phyloP scores from a whole-genome alignment of 768 basidiomycete genomes.

The Rhodosporidiobolus sp. region DNA sequence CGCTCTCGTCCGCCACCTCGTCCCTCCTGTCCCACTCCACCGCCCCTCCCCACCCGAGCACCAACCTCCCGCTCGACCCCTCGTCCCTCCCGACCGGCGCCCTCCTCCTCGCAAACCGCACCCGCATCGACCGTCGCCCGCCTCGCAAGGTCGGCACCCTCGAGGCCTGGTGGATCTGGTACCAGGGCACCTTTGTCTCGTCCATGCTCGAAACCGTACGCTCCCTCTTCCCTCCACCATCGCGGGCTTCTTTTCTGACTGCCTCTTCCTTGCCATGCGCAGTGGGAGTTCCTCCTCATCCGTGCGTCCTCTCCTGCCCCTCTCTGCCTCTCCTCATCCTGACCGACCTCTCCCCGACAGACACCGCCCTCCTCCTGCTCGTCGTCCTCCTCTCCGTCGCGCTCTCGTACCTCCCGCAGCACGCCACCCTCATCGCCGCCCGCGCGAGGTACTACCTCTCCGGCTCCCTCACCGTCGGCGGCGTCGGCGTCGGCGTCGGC shows the following conservation, averaged over 20 bases:
- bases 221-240: background rate
- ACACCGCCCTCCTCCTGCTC: background rate
- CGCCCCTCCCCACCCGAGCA: background rate
- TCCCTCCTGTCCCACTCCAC: background rate
- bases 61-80: background rate
- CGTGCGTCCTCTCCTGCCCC: conserved; percentile 10
- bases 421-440: no score
- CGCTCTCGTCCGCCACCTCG: background rate
- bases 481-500: no score
- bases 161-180: conserved; percentile 26
- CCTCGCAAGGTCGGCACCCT: conserved; percentile 12
- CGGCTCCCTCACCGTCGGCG: no score
- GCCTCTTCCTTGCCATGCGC: background rate
- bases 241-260: background rate
- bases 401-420: background rate
- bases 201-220: conserved; percentile 31
- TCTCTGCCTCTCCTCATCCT: background rate
- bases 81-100: no score
- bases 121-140: background rate
- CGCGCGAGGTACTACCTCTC: no score
- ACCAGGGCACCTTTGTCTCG: conserved; percentile 17
- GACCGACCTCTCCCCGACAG: background rate
- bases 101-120: background rate
- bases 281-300: conserved; percentile 36
- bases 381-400: background rate